phyloP scores from a whole-genome alignment of 2,329 filamentous ascomycete genomes.

The Penicillium crustosum region DNA sequence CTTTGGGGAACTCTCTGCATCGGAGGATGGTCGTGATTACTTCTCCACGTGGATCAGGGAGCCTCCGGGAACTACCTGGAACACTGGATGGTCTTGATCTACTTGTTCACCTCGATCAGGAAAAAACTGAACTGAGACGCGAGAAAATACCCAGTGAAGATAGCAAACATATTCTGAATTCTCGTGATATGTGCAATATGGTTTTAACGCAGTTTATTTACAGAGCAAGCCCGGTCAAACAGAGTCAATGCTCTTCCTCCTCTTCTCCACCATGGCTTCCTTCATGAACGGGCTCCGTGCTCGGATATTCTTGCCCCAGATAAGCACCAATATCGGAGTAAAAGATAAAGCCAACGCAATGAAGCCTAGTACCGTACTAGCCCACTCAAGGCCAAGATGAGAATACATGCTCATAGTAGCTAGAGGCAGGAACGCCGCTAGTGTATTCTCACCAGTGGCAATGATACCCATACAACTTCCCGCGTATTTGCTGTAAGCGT shows the following conservation, averaged over 20 bases:
- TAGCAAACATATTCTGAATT: background rate
- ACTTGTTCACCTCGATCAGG: too few species aligned
- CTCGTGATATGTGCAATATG: background rate
- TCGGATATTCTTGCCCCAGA: constrained; percentile 41
- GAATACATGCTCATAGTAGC: constrained; percentile 43
- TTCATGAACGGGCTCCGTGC: constrained; percentile 28
- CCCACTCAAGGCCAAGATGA: constrained; percentile 43
- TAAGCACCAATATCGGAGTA: constrained; percentile 40
- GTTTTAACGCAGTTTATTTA: background rate
- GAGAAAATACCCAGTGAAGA: background rate
- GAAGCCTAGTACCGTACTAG: constrained; percentile 43
- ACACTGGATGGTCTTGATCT: background rate
- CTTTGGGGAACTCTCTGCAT: background rate
- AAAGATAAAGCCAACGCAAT: constrained; percentile 37
- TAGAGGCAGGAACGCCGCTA: constrained; percentile 47
- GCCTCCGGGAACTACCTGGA: too few species aligned
- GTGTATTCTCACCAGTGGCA: constrained; percentile 45
- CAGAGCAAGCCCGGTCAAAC: constrained; percentile 10
- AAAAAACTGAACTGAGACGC: background rate
- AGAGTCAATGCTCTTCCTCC: constrained; percentile 23
- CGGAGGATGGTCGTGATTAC: background rate
- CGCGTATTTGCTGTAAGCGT: constrained; percentile 51
- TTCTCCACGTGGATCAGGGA: background rate
- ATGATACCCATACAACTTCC: constrained; percentile 49
- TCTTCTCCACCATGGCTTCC: constrained; percentile 27